Base-by-base conservation (phyloP, 2,329 filamentous ascomycete genomes). In the Remersonia thermophila region DNA sequence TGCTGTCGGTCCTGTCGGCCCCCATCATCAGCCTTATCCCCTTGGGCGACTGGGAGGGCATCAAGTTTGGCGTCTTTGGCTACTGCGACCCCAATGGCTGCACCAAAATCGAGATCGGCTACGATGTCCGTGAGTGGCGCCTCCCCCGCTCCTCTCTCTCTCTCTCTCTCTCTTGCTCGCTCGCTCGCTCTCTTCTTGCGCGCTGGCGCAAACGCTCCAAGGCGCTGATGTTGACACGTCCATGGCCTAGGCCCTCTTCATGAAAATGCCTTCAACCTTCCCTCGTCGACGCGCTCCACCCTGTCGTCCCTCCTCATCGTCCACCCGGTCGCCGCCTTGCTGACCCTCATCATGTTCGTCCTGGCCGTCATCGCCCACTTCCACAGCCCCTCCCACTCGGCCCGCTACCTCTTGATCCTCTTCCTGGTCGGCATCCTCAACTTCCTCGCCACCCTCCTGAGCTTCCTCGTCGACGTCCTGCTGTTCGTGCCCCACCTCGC, bases 401-500 rank as follows among this genome's bases (percentile, higher is more conserved):
- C 86, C 18, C 77, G 84, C 50, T 98, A 87, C 54, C 73, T 96
- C 4, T 73, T 96, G 25, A 72, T 75, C 18, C 66, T 96, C 25
- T 79, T 95, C 46, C 87, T 96, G 45, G 71, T 96, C 48, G 80
- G 82, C 39, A 77, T 96, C 43, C 71, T 93, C 33, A 86, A 86
- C 7, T 77, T 96, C 32, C 63, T 96, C 20, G 71, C 91, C 46
- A 80, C 83, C 32, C 69, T 95, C 2, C 69, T 94, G 38, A 83
- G 87, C 16, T 96, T 96, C 61, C 66, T 98, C 17, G 79, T 96
- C 51, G 91, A 98, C 58, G 83, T 96, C 17, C 66, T 98, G 25
- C 69, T 98, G 15, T 98, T 98, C 55, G 83, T 95, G 12, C 91
- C 91, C 32, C 87, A 96, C 58, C 65, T 95, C 62, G 75, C 79